Evolutionary conservation across 805 yeast genomes (phyloP).

Genomic region (Candida ponderosae): DNA sequence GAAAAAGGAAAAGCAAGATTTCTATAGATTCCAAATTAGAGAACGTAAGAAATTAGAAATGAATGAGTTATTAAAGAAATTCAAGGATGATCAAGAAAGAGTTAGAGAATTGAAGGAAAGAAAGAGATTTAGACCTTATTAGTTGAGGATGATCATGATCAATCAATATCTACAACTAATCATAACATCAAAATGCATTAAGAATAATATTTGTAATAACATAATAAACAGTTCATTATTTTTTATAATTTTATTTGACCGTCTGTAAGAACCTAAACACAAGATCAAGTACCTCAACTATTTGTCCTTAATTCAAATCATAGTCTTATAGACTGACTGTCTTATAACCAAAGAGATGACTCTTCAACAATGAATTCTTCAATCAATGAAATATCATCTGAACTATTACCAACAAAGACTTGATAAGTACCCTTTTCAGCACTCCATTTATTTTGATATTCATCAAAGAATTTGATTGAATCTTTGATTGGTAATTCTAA

Average conservation of each 20-base stretch:
- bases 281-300: no score
- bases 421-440: conserved; percentile 38
- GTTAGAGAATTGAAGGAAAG: conserved; percentile 72
- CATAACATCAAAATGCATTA: no score
- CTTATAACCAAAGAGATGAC: conserved; percentile 5
- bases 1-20: conserved; percentile 78
- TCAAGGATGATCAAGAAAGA: conserved; percentile 85
- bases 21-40: conserved; percentile 93
- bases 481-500: conserved; percentile 33
- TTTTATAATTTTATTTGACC: no score
- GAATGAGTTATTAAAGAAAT: conserved; percentile 76
- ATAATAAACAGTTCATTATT: no score
- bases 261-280: no score
- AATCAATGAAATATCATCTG: conserved; percentile 7
- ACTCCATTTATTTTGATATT: conserved; percentile 35
- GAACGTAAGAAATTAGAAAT: conserved; percentile 89
- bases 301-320: no score
- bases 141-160: no score
- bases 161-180: no score
- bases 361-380: conserved; percentile 3
- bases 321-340: no score
- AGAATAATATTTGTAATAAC: no score
- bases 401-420: conserved; percentile 34
- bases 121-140: conserved; percentile 82
- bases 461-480: conserved; percentile 42